phyloP scores from a whole-genome alignment of 2,329 filamentous ascomycete species.

The Sporothrix curviconia region DNA sequence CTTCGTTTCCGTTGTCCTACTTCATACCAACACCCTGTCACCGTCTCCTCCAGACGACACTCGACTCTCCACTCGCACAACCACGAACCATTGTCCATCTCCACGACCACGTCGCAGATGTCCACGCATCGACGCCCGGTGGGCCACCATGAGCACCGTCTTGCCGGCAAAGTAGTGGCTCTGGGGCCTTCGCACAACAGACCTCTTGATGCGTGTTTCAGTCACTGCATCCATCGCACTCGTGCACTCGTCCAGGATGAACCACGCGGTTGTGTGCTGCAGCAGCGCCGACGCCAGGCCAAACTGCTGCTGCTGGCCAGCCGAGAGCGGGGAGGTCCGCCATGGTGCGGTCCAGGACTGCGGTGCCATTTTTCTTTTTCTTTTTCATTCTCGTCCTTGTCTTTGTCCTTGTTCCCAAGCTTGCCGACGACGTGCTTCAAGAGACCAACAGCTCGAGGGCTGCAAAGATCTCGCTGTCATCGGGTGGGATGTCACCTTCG shows the following conservation, averaged over 20 bases:
- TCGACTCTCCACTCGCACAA: too few species aligned
- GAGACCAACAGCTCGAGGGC: neutral
- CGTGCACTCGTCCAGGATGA: slow-evolving; percentile 1
- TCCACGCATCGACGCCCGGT: neutral
- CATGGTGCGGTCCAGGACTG: neutral
- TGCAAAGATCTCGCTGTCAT: neutral
- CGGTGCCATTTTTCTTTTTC: too few species aligned
- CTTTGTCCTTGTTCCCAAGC: neutral
- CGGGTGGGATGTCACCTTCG: neutral
- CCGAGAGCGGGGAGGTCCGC: neutral
- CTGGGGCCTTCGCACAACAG: neutral
- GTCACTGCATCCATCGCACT: neutral
- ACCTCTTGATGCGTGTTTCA: neutral
- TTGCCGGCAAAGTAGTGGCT: neutral
- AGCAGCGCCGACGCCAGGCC: neutral
- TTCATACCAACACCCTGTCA: too few species aligned
- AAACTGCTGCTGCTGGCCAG: slow-evolving; percentile 2
- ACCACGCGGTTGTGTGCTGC: neutral
- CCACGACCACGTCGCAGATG: neutral
- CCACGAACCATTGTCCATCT: slow-evolving; percentile 2
- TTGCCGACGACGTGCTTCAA: neutral
- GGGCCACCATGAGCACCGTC: slow-evolving; percentile 1
- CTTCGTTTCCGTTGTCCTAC: too few species aligned
- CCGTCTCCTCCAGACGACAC: too few species aligned
- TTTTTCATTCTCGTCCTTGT: neutral